These are phyloP conservation scores for Mrakia blollopis DNA, from an alignment of 768 basidiomycete genomes.

Conservation along the genomic window DNA sequence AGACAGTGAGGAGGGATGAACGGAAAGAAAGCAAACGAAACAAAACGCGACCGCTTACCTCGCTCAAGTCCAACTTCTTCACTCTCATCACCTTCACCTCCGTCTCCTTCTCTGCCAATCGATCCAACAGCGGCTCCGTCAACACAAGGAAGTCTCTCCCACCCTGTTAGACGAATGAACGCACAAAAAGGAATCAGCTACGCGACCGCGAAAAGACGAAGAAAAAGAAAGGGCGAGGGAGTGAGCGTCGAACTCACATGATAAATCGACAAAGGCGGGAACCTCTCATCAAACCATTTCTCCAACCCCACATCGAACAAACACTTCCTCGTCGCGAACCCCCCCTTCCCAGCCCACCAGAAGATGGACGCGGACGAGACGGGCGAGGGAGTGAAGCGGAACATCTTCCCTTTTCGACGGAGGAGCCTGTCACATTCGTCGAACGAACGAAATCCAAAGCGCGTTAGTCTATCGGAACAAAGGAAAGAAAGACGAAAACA, in stretches of 20 bases:
- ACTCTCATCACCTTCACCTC: slow-evolving; percentile 49
- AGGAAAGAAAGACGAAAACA: too few species aligned
- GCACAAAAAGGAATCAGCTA: neutral
- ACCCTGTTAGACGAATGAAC: neutral
- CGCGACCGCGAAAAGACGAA: neutral
- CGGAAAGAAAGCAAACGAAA: neutral
- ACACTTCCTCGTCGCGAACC: slow-evolving; percentile 48
- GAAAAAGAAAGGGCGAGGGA: too few species aligned
- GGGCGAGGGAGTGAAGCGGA: slow-evolving; percentile 52
- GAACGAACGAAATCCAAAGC: too few species aligned
- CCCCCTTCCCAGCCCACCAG: slow-evolving; percentile 51
- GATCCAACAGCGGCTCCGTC: slow-evolving; percentile 49
- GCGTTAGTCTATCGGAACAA: too few species aligned
- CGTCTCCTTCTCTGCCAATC: slow-evolving; percentile 47
- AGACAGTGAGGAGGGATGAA: neutral
- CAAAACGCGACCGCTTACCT: slow-evolving; percentile 38
- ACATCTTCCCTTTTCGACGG: slow-evolving; percentile 52
- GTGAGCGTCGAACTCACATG: slow-evolving; percentile 33
- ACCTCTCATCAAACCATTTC: slow-evolving; percentile 50
- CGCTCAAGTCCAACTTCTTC: slow-evolving; percentile 48
- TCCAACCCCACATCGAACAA: slow-evolving; percentile 43
- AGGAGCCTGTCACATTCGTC: too few species aligned
- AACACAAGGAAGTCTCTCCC: slow-evolving; percentile 40
- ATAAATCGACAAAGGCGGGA: slow-evolving; percentile 49
- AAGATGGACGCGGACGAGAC: slow-evolving; percentile 43